Conservation (phyloP, 2,329 filamentous ascomycete species). For the Hypoxylon sp. region DNA sequence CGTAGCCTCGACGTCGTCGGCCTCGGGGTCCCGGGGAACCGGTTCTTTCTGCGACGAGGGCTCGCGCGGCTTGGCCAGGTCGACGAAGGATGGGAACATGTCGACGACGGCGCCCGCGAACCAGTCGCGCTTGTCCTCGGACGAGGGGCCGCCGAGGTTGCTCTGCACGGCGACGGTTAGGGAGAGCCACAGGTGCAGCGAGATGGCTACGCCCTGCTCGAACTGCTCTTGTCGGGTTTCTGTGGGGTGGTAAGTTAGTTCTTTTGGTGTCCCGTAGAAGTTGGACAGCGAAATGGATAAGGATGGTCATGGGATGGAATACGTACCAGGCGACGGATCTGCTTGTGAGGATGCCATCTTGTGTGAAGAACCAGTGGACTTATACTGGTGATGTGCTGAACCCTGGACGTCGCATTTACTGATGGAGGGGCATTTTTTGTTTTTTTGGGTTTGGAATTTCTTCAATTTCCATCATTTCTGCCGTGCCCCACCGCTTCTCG, state of each 20-base stretch:
- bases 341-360: conserved; percentile 41
- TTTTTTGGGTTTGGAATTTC: conserved; percentile 1
- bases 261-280: too few species aligned
- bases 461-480: conserved; percentile 27
- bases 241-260: conserved; percentile 45
- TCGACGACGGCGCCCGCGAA: conserved; percentile 89
- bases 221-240: conserved; percentile 73
- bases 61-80: conserved; percentile 50
- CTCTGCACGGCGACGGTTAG: conserved; percentile 88
- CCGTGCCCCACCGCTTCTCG: conserved; percentile 28
- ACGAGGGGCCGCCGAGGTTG: conserved; percentile 87
- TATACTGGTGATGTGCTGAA: conserved; percentile 17
- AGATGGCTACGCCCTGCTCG: conserved; percentile 87
- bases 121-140: conserved; percentile 93
- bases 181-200: conserved; percentile 88
- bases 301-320: background rate
- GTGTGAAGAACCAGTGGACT: background rate
- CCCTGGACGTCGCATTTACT: conserved; percentile 22
- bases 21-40: conserved; percentile 70
- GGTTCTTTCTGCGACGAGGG: conserved; percentile 31
- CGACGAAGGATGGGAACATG: conserved; percentile 76
- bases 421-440: conserved; percentile 35
- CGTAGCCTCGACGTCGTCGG: conserved; percentile 84
- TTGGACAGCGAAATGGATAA: too few species aligned
- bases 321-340: conserved; percentile 46